These are phyloP conservation scores for Phanerodontia chrysosporium DNA, from an alignment of 768 basidiomycete species.

Conservation along the genomic window DNA sequence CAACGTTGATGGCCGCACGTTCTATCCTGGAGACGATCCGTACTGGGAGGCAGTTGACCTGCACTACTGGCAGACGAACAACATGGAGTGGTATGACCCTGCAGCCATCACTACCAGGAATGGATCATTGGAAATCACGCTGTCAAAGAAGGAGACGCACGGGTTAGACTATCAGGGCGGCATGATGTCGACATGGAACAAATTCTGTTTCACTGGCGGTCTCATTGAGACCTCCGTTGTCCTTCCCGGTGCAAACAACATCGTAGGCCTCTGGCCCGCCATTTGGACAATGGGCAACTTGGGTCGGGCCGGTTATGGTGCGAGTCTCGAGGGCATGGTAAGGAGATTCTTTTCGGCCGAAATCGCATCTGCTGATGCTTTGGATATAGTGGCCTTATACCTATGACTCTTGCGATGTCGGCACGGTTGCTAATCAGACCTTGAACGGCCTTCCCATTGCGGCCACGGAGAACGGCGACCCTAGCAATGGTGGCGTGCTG, in stretches of 20 bases:
- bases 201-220: slow-evolving; percentile 88
- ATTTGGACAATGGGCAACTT: slow-evolving; percentile 69
- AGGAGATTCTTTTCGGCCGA: slow-evolving; percentile 19
- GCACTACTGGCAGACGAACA: slow-evolving; percentile 69
- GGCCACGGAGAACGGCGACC: slow-evolving; percentile 57
- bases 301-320: slow-evolving; percentile 86
- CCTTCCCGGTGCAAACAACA: slow-evolving; percentile 63
- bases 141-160: slow-evolving; percentile 57
- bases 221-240: slow-evolving; percentile 62
- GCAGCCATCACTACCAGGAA: slow-evolving; percentile 46
- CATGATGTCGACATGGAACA: slow-evolving; percentile 63
- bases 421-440: slow-evolving; percentile 60
- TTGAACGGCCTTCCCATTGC: slow-evolving; percentile 62
- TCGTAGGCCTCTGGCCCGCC: slow-evolving; percentile 45
- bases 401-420: slow-evolving; percentile 77
- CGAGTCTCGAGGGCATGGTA: slow-evolving; percentile 79
- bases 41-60: slow-evolving; percentile 83
- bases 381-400: slow-evolving; percentile 69
- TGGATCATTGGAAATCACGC: slow-evolving; percentile 39
- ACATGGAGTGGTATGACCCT: slow-evolving; percentile 83
- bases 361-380: slow-evolving; percentile 3
- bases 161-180: slow-evolving; percentile 36
- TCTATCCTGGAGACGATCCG: slow-evolving; percentile 75
- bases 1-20: slow-evolving; percentile 65
- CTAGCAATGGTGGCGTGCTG: slow-evolving; percentile 39